Evolutionary conservation across 345 rosid species (phyloP), one percentile per base, ranked within the genome.

Genomic region (Fremontodendron californicum): DNA sequence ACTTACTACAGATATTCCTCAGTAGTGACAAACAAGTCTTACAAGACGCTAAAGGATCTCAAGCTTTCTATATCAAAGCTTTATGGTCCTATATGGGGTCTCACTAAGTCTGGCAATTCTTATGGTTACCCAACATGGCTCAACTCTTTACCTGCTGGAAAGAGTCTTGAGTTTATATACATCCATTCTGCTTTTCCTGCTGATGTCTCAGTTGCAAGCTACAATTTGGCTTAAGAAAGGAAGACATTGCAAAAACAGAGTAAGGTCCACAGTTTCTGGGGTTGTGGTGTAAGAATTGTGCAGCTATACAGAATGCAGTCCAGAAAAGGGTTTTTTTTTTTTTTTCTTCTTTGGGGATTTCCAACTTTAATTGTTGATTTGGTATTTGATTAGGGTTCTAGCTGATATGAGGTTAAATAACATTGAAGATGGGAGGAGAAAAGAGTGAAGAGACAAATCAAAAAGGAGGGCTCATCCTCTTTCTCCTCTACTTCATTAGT

Each of bases 81-180:
- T 66, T 93, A 93, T 48, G 99, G 98, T 81, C 99, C 99, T 8
- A 39, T 95, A 16, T 95, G 99, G 99, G 99, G 99, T 77, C 86
- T 95, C 51, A 79, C 82, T 0, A 88, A 89, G 74, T 46, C 81
- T 3, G 92, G 89, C 37, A 79, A 86, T 75, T 88, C 87, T 9
- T 95, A 89, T 37, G 84, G 83, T 58, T 87, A 92, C 54, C 99
- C 98, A 3, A 81, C 90, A n/a, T 95, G 99, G 99, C 81, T 95
- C 65, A 85, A 78, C 71, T 85, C 92, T n/a, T 80, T 96, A 48
- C 85, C 90, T 19, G 81, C 97, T 0, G 98, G 97, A 33, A 90
- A 93, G 74, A 90, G 94, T 57, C 82, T 96, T 3, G 97, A 92
- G 84, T 96, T 96, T 66, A 94, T 92, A 58, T 96, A 96, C 88